Evolutionary conservation across 1,284 basidiomycete species (phyloP).

Genomic region (Boletus smithii): DNA sequence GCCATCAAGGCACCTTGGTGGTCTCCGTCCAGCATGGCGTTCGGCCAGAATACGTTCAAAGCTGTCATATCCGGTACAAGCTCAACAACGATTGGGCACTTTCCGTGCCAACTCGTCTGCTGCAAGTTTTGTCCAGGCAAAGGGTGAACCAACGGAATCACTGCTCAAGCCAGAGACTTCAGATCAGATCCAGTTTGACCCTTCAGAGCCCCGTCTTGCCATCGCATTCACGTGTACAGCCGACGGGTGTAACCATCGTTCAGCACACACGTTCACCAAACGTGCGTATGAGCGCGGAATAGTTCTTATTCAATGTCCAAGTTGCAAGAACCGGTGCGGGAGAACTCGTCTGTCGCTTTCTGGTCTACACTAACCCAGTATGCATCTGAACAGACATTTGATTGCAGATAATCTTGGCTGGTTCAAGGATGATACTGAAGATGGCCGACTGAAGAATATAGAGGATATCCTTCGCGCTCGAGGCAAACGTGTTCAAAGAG

Average conservation of each 20-base stretch:
- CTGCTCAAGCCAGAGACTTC: neutral
- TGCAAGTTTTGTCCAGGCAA: neutral
- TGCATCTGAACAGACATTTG: slow-evolving; percentile 54
- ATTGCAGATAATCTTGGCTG: slow-evolving; percentile 92
- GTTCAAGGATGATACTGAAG: slow-evolving; percentile 81
- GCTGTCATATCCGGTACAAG: neutral
- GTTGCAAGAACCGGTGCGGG: slow-evolving; percentile 81
- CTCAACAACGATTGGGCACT: neutral
- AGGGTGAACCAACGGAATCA: slow-evolving; percentile 1
- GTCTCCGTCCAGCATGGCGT: slow-evolving; percentile 16
- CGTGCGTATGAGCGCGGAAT: slow-evolving; percentile 85
- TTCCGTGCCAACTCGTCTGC: slow-evolving; percentile 20
- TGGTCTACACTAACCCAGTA: neutral
- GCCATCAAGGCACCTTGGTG: slow-evolving; percentile 12
- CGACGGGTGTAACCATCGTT: slow-evolving; percentile 72
- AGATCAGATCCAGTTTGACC: slow-evolving; percentile 9
- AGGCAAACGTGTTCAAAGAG: slow-evolving; percentile 72
- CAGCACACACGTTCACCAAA: slow-evolving; percentile 86
- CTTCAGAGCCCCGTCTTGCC: slow-evolving; percentile 56
- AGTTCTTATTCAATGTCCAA: slow-evolving; percentile 89
- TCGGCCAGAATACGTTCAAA: slow-evolving; percentile 5
- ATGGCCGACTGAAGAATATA: slow-evolving; percentile 71
- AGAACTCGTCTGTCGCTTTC: neutral
- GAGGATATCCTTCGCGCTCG: slow-evolving; percentile 77
- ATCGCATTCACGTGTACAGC: slow-evolving; percentile 91